phyloP scores from a whole-genome alignment of 108 stramenopile species.

The Nannochloropsis salina region DNA sequence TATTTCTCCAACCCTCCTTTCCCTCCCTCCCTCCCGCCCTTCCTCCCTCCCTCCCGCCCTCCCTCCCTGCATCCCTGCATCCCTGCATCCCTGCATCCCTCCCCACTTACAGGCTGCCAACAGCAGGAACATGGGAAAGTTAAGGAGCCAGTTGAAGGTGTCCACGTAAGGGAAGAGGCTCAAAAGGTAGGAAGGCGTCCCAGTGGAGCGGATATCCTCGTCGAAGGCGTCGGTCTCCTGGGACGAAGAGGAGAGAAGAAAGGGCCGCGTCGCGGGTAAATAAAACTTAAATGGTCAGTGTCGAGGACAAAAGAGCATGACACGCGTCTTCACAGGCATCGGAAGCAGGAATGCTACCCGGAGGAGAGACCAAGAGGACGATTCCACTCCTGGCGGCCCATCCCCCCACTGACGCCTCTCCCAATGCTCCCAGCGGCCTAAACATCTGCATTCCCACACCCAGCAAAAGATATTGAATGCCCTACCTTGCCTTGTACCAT shows the following conservation, averaged over 20 bases:
- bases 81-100: conserved; percentile 29
- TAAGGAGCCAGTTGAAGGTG: not conserved
- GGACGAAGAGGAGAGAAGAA: not conserved
- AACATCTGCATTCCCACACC: too few species aligned
- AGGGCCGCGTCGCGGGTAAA: too few species aligned
- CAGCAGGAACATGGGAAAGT: conserved; percentile 20
- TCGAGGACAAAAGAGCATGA: too few species aligned
- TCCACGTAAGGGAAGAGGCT: not conserved
- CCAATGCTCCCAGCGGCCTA: too few species aligned
- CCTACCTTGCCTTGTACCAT: not conserved
- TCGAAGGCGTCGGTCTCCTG: conserved; percentile 15
- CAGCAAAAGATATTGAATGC: too few species aligned
- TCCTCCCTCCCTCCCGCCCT: not conserved
- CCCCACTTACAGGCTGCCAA: not conserved
- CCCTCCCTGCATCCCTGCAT: conserved; percentile 59
- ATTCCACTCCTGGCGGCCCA: too few species aligned
- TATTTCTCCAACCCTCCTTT: not conserved
- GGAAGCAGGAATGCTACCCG: too few species aligned
- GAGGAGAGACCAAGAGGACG: too few species aligned
- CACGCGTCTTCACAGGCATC: too few species aligned
- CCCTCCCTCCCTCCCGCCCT: not conserved
- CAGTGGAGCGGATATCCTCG: not conserved
- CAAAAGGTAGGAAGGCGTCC: not conserved
- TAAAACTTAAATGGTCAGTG: too few species aligned
- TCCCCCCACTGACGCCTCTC: too few species aligned